phyloP scores from a whole-genome alignment of 495 filamentous ascomycete genomes.

The Darksidea phi region DNA sequence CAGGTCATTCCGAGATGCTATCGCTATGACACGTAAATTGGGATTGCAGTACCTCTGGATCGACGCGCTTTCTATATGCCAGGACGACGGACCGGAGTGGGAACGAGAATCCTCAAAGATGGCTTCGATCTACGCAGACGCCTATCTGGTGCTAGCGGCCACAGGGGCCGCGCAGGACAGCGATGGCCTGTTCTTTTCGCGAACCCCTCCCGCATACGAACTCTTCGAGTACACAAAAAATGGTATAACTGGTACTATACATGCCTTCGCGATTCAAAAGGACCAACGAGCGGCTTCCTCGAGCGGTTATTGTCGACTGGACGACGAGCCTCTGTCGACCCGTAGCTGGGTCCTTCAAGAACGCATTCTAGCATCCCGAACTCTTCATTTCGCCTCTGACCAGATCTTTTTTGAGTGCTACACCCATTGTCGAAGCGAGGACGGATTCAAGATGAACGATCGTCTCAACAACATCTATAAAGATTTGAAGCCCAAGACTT shows the following conservation, averaged over 20 bases:
- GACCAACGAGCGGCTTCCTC: background rate
- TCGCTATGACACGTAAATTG: slow-evolving; percentile 7
- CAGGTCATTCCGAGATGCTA: slow-evolving; percentile 19
- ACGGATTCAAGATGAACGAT: background rate
- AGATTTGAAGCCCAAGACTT: background rate
- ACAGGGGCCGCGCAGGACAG: slow-evolving; percentile 1
- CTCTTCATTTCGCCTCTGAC: slow-evolving; percentile 7
- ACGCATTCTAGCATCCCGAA: slow-evolving; percentile 4
- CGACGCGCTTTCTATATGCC: slow-evolving; percentile 15
- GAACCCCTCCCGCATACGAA: background rate
- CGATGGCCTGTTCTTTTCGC: background rate
- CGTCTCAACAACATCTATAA: background rate
- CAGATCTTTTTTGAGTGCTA: slow-evolving; percentile 17
- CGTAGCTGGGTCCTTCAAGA: slow-evolving; percentile 23
- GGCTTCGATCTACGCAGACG: slow-evolving; percentile 13
- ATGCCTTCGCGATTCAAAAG: background rate
- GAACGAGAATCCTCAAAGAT: slow-evolving; percentile 21
- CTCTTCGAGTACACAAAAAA: background rate
- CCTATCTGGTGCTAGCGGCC: slow-evolving; percentile 17
- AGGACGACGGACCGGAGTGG: slow-evolving; percentile 20
- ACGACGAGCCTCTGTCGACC: slow-evolving; percentile 1
- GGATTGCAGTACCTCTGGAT: slow-evolving; percentile 23
- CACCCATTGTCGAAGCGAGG: background rate
- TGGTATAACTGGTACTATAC: background rate
- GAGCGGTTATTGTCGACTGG: background rate